Percentiles rank a stretch among this genome's conserved stretches.
These are phyloP conservation scores for Massarina eburnea DNA, from an alignment of 2,329 filamentous ascomycete species.

Conservation along the genomic window DNA sequence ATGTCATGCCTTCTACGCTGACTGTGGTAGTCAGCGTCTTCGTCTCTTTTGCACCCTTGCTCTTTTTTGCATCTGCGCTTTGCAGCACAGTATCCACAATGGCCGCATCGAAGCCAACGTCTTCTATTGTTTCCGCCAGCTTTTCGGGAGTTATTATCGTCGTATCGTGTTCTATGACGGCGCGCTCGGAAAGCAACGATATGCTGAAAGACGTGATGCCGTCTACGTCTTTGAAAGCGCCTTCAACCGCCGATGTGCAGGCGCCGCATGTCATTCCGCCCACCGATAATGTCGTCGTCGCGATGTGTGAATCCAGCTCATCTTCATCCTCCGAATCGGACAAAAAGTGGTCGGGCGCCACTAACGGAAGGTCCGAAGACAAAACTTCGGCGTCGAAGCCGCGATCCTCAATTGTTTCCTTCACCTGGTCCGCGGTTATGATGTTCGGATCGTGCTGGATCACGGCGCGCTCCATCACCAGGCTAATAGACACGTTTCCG, in stretches of 20 bases:
- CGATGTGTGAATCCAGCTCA: constrained; percentile 37
- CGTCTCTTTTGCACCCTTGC: constrained; percentile 43
- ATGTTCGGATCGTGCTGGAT: constrained; percentile 80
- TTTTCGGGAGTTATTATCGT: constrained; percentile 54
- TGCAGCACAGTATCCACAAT: constrained; percentile 70
- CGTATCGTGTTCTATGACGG: constrained; percentile 80
- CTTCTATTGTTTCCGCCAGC: constrained; percentile 62
- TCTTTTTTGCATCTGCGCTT: constrained; percentile 30
- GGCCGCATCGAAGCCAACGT: constrained; percentile 77
- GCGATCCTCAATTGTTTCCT: constrained; percentile 85
- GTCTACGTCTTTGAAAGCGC: constrained; percentile 72
- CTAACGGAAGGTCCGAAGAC: constrained; percentile 71
- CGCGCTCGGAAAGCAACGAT: constrained; percentile 79
- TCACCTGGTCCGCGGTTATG: constrained; percentile 73
- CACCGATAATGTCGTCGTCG: constrained; percentile 73
- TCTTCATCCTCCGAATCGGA: constrained; percentile 40
- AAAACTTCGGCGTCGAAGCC: constrained; percentile 91
- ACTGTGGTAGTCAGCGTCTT: constrained; percentile 74
- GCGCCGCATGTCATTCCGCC: constrained; percentile 92
- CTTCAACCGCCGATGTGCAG: constrained; percentile 82
- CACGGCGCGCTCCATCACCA: constrained; percentile 96
- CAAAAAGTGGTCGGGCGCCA: constrained; percentile 42
- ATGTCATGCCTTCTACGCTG: constrained; percentile 95
- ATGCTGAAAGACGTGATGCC: constrained; percentile 79
- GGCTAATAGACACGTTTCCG: constrained; percentile 83